Percentiles rank a stretch among this genome's conserved stretches.
phyloP scores from a whole-genome alignment of 352 stramenopile genomes.

The Globisporangium apiculatum region DNA sequence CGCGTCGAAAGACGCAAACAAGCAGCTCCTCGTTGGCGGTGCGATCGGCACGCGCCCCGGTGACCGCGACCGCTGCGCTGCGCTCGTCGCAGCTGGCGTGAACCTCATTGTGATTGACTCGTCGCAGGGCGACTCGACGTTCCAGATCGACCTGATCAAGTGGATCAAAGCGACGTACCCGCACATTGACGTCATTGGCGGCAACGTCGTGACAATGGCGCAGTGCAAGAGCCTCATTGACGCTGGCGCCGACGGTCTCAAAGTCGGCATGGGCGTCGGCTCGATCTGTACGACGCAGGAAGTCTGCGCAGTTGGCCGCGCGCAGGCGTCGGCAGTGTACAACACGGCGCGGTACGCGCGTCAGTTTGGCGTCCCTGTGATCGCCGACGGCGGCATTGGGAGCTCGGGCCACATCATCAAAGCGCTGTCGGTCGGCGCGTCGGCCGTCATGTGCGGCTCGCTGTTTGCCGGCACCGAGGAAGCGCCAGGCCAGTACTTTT shows the following conservation, averaged over 20 bases:
- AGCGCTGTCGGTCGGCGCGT: slow-evolving; percentile 95
- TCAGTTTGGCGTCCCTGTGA: slow-evolving; percentile 96
- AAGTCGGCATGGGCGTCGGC: slow-evolving; percentile 99
- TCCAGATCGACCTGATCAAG: slow-evolving; percentile 86
- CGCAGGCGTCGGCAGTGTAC: slow-evolving; percentile 98
- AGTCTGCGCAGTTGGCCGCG: slow-evolving; percentile 96
- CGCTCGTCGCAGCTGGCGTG: slow-evolving; percentile 92
- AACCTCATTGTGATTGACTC: slow-evolving; percentile 99
- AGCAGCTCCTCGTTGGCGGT: slow-evolving; percentile 97
- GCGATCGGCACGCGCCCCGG: slow-evolving; percentile 97
- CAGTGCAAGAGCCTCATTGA: slow-evolving; percentile 99
- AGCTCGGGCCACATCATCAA: slow-evolving; percentile 99
- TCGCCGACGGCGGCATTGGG: slow-evolving; percentile 98
- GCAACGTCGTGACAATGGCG: slow-evolving; percentile 98
- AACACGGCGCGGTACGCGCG: slow-evolving; percentile 94
- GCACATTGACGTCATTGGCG: slow-evolving; percentile 96
- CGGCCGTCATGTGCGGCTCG: slow-evolving; percentile 99
- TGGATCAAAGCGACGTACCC: slow-evolving; percentile 96
- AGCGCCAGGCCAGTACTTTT: slow-evolving; percentile 99
- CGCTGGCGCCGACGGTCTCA: slow-evolving; percentile 97
- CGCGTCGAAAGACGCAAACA: slow-evolving; percentile 96
- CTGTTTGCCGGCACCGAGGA: slow-evolving; percentile 99
- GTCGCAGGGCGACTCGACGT: slow-evolving; percentile 97
- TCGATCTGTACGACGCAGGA: slow-evolving; percentile 99
- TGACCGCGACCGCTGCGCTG: slow-evolving; percentile 92